Base-by-base conservation (phyloP, 2,329 filamentous ascomycete genomes). In the Didymella sp. region DNA sequence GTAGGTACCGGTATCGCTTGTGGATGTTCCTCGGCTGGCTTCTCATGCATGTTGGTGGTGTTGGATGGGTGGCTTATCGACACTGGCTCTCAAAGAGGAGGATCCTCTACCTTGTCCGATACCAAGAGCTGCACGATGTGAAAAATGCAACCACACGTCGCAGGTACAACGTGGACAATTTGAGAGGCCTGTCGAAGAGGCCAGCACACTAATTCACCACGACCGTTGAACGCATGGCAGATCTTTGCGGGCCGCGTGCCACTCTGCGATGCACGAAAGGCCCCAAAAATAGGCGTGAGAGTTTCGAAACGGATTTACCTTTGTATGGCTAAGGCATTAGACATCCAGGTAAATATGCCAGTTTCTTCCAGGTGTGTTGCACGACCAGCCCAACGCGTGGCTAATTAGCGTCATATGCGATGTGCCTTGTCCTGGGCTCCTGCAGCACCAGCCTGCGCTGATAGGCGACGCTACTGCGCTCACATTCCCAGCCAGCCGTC, bases 281-380 rank as follows among this genome's bases (percentile, higher is more conserved):
- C 56, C 60, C 69, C 64, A 69, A 72, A 68, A 70, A 70, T 73
- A 73, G 69, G 48, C 60, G 51, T 66, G 56, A 55, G 50, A 59
- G 51, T 33, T 30, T 51, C 24, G 43, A 69, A 70, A 69, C 68
- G 49, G 51, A 67, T 62, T 44, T 60, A 50, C 11, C 69, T 52
- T 31, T 22, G 60, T 50, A 8, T 22, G 49, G 67, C 53, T 67
- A 63, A 62, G 41, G 30, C 6, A 43, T 22, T 37, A 13, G 21
- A 44, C 45, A 59, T 56, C 44, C 56, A 68, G 64, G 64, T 56
- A 59, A 63, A 61, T 60, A 41, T 28, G 47, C 54, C 44, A 6
- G 24, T 44, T 48, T 35, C 15, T 38, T 37, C 48, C 49, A 51
- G 40, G 55, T 62, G 45, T 40, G 61, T 46, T 42, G 58, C 49